phyloP scores from a whole-genome alignment of 2,329 filamentous ascomycete genomes.

The Neurospora crassa region DNA sequence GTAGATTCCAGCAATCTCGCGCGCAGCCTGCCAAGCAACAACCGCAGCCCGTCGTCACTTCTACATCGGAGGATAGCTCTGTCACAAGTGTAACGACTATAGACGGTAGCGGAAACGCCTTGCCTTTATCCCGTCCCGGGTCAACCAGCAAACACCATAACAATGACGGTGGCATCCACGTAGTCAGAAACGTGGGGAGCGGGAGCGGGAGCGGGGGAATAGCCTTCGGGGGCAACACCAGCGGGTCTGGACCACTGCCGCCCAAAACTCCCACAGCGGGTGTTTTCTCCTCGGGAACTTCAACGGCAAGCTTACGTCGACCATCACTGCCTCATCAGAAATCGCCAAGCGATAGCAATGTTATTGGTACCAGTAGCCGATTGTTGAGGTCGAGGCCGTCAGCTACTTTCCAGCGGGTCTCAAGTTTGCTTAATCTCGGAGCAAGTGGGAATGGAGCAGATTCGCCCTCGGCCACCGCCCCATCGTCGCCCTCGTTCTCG shows the following conservation, averaged over 20 bases:
- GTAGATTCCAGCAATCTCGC: conserved; percentile 6
- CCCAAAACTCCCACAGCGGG: not conserved
- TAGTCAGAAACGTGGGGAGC: not conserved
- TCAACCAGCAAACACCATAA: conserved; percentile 4
- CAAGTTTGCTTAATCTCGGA: conserved; percentile 5
- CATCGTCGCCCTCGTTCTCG: not conserved
- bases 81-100: not conserved
- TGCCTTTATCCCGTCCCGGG: not conserved
- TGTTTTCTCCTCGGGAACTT: not conserved
- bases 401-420: conserved; percentile 4
- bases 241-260: not conserved
- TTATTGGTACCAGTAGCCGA: not conserved
- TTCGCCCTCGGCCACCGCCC: not conserved
- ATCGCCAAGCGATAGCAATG: not conserved
- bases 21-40: not conserved
- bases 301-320: conserved; percentile 5
- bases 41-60: not conserved
- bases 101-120: not conserved
- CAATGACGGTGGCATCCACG: conserved; percentile 4
- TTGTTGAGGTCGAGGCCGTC: conserved; percentile 1
- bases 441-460: not conserved
- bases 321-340: not conserved
- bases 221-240: not conserved
- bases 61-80: not conserved
- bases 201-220: not conserved